Base-by-base conservation (phyloP, 306 rosid species). In the Chamaecrista fasciculata region DNA sequence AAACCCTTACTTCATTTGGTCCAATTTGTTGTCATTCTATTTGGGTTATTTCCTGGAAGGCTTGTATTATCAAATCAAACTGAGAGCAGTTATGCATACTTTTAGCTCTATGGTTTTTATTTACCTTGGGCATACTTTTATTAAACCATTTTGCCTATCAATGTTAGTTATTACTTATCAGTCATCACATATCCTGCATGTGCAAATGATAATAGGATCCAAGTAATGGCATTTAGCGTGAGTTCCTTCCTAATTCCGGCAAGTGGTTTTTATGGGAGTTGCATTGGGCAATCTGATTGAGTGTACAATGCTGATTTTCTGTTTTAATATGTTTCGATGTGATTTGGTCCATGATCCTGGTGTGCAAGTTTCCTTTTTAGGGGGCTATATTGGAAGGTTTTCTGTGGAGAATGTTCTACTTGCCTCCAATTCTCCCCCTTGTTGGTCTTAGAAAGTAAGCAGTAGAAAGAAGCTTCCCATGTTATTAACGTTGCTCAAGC, bases 301-400 rank as follows among this genome's bases (percentile, higher is more conserved):
- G 9, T 43, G 8, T 24, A 47, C 59, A 66, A 23, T 58, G 71
- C 60, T 15, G 28, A 67, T 60, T 71, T 33, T n/a, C n/a, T n/a
- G 28, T 56, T 48, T 48, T 67, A 6, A 48, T 46, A 48, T 61
- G 51, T 1, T 53, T 62, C 11, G 51, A 53, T 11, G 21, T 15
- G 44, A n/a, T 67, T 72, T 55, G 39, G 53, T 61, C 33, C 56
- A 57, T n/a, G 20, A 8, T 29, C 42, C 6, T 2, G 23, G 42
- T 57, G 37, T 7, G 8, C 42, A 20, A 57, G 16, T 34, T 16
- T 60, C 19, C 58, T 34, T 62, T 40, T 11, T 52, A 6, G 44
- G 36, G 48, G 28, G n/a, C 51, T 40, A 26, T 1, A 24, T 23
- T 9, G 28, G 50, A 63, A 79, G 52, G 64, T 79, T 73, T 79